Evolutionary conservation across 2,329 filamentous ascomycete species (phyloP).

Genomic region (Mollisia scopiformis): DNA sequence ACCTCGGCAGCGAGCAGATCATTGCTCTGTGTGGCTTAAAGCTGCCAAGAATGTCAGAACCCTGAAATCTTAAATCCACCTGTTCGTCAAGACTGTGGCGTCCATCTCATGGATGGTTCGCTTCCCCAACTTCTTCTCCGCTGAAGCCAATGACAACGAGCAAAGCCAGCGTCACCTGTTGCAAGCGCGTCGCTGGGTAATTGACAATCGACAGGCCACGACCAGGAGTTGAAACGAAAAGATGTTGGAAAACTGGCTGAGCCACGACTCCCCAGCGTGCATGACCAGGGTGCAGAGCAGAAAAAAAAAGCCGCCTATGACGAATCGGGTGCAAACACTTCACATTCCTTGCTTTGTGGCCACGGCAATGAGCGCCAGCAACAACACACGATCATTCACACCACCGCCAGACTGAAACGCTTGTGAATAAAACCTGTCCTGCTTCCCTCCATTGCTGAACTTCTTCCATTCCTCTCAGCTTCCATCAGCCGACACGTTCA

Average conservation of each 20-base stretch:
- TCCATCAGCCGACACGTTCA: neutral
- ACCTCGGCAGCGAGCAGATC: neutral
- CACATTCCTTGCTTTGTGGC: slow-evolving; percentile 17
- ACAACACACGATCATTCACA: slow-evolving; percentile 11
- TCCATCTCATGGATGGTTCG: slow-evolving; percentile 4
- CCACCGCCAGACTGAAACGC: neutral
- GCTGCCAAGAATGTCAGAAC: slow-evolving; percentile 1
- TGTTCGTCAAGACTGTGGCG: neutral
- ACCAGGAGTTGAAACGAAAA: slow-evolving; percentile 5
- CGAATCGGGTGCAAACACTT: slow-evolving; percentile 10
- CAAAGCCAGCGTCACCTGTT: neutral
- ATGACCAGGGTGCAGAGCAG: neutral
- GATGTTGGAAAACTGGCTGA: slow-evolving; percentile 6
- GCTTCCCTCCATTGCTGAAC: neutral
- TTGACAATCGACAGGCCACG: neutral
- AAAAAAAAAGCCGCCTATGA: neutral
- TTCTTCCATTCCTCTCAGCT: neutral
- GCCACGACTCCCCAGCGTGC: slow-evolving; percentile 8
- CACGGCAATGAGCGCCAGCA: neutral
- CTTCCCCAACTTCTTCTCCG: neutral
- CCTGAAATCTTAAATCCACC: slow-evolving; percentile 10
- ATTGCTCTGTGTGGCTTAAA: neutral
- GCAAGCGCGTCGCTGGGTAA: neutral
- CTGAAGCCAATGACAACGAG: neutral
- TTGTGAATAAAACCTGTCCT: slow-evolving; percentile 8